Percentiles rank a stretch among this genome's conserved stretches.
phyloP scores from a whole-genome alignment of 805 yeast genomes.

The Spencermartinsiella europaea region DNA sequence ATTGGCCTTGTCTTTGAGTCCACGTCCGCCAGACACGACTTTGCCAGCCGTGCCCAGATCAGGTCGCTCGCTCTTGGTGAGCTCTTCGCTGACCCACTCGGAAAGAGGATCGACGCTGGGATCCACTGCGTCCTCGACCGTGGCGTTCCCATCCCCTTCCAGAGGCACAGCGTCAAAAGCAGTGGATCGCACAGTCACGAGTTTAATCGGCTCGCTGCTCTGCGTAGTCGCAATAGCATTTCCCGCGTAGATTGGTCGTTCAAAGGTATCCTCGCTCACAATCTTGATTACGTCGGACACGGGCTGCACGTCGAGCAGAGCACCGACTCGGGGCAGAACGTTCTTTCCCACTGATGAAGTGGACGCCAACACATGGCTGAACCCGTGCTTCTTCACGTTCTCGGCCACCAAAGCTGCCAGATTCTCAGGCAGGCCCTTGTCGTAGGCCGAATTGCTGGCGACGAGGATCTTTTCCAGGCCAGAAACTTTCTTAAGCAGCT shows the following conservation, averaged over 20 bases:
- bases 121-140: constrained; percentile 39
- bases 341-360: constrained; percentile 88
- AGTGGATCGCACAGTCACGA: constrained; percentile 78
- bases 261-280: constrained; percentile 62
- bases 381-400: constrained; percentile 40
- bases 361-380: constrained; percentile 70
- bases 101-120: constrained; percentile 35
- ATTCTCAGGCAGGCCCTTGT: constrained; percentile 70
- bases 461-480: constrained; percentile 53
- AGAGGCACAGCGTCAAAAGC: constrained; percentile 56
- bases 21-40: constrained; percentile 93
- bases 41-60: constrained; percentile 78
- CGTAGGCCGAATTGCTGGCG: constrained; percentile 54
- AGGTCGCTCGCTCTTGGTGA: constrained; percentile 79
- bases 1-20: constrained; percentile 82
- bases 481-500: constrained; percentile 47
- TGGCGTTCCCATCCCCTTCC: constrained; percentile 35
- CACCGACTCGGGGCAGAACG: constrained; percentile 81
- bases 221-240: constrained; percentile 82
- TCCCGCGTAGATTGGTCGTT: constrained; percentile 95
- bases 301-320: constrained; percentile 81
- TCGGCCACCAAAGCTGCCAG: constrained; percentile 61
- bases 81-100: constrained; percentile 70
- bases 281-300: constrained; percentile 75
- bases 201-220: constrained; percentile 56